Base-by-base conservation (phyloP, 108 stramenopile genomes). In the Stephanodiscus triporus region DNA sequence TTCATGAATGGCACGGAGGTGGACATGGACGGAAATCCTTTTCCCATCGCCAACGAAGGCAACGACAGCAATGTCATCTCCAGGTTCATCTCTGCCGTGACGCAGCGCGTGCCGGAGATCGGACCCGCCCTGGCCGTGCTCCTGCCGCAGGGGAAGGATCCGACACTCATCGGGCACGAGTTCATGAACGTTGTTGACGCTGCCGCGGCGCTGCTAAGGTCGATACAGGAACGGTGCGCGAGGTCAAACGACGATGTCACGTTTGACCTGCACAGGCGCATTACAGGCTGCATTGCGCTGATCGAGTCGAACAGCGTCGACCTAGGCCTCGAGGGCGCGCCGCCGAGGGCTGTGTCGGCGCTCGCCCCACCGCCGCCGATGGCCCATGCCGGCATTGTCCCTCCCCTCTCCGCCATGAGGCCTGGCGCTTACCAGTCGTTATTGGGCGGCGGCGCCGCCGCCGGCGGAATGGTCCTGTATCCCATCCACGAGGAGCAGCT, bases 1-100 rank as follows among this genome's bases (percentile, higher is more conserved):
- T 72, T 72, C 71, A 72, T 63, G 19, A 72, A 72, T 51, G 71
- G 71, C 22, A n/a, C 38, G 23, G 71, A 72, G 40, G 71, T 72
- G 22, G 71, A 72, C 45, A 58, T 24, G 42, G 32, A 72, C 40
- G 71, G 71, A 40, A 62, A 72, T 30, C 71, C 71, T 0, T 9
- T 67, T 26, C n/a, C 51, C n/a, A n/a, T 37, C 60, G 9, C 22
- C n/a, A 61, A 10, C 60, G n/a, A 17, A 16, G 56, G 30, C 26
- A 27, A 14, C 26, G 56, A 6, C 26, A 26, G 24, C 49, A 51
- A 48, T 24, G 45, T 60, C 24, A 68, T 76, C 48, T 63, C 68
- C 36, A 48, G 63, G 29, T 76, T 76, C 49, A 26, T 76, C 5
- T 54, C 60, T 4, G 60, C 62, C 29, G 67, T 76, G 0, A 30